These are phyloP conservation scores for Acacia concinna DNA, from an alignment of 331 rosid genomes.

Conservation along the genomic window DNA sequence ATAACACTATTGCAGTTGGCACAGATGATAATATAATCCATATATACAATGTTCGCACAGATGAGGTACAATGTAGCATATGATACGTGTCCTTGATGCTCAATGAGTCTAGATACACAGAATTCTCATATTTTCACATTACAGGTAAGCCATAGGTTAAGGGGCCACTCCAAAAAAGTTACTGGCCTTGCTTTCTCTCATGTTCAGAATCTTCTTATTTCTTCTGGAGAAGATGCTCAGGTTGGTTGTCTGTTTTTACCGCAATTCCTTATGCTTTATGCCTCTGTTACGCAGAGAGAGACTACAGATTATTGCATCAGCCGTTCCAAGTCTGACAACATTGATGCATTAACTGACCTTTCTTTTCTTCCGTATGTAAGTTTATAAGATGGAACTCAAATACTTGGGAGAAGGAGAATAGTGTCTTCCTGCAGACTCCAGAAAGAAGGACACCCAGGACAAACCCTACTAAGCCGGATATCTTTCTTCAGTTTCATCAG, in stretches of 20 bases:
- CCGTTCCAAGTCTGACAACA: not conserved
- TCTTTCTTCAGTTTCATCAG: conserved; percentile 54
- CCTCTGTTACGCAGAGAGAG: not conserved
- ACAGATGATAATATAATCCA: conserved; percentile 51
- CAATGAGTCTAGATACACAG: not conserved
- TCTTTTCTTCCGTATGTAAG: conserved; percentile 28
- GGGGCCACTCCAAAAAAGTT: conserved; percentile 48
- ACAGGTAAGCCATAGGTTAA: conserved; percentile 41
- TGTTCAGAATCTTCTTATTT: conserved; percentile 38
- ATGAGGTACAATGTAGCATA: conserved; percentile 38
- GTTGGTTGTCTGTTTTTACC: conserved; percentile 29
- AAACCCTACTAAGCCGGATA: conserved; percentile 31
- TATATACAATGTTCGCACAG: conserved; percentile 50
- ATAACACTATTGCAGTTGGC: conserved; percentile 63
- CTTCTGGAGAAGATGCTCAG: conserved; percentile 63
- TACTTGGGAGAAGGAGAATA: conserved; percentile 51
- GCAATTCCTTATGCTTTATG: not conserved
- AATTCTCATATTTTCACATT: conserved; percentile 17
- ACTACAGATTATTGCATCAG: not conserved
- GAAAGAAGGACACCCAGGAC: conserved; percentile 43
- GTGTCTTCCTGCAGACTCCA: conserved; percentile 45
- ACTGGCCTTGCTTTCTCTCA: conserved; percentile 58
- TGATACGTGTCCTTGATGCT: not conserved
- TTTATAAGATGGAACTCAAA: conserved; percentile 53
- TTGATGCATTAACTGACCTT: not conserved